Evolutionary conservation across 257 asterid species (phyloP), one percentile per base, ranked within the genome.

Genomic region (Ocimum tenuiflorum): DNA sequence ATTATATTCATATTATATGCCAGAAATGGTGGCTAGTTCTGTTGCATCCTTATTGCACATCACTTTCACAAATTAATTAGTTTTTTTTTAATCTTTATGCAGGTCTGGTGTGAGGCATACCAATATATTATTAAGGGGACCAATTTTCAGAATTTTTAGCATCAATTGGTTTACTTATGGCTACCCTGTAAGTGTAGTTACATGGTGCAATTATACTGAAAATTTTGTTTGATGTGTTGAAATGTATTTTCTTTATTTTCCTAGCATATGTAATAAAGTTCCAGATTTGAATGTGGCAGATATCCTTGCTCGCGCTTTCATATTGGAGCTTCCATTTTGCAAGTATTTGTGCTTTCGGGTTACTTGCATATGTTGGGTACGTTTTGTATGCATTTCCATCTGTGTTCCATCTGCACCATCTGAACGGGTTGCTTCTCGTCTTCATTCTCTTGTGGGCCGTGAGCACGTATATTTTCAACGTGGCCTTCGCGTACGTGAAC

Each of bases 321-420:
- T 92, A 86, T 71, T 92, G 99, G 99, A 92, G 99, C 90, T 89
- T 92, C 86, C 96, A 84, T 82, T 92, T 92, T 71, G 96, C 99
- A 27, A 92, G 99, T 77, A 82, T 92, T 66, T 92, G 99, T 76
- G 99, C 99, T 58, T 92, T 89, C 72, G 99, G 88, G 60, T 79
- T 92, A 77, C 95, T 92, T 72, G 91, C 88, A 13, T 92, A 92
- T 69, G 96, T 92, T 77, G 99, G 99, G 46, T 92, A 92, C 76
- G 78, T 86, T 73, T 63, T 92, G 71, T 87, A 84, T 73, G 96
- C 82, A 53, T 92, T 89, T 65, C 99, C 97, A 12, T 92, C 99
- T 49, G 79, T 92, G 88, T 83, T 86, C 70, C 91, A 88, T 68
- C 69, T 92, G 89, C 99, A 87, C 74, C 88, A 91, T 63, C 79